phyloP scores from a whole-genome alignment of 805 yeast species.

The Candida germanica region DNA sequence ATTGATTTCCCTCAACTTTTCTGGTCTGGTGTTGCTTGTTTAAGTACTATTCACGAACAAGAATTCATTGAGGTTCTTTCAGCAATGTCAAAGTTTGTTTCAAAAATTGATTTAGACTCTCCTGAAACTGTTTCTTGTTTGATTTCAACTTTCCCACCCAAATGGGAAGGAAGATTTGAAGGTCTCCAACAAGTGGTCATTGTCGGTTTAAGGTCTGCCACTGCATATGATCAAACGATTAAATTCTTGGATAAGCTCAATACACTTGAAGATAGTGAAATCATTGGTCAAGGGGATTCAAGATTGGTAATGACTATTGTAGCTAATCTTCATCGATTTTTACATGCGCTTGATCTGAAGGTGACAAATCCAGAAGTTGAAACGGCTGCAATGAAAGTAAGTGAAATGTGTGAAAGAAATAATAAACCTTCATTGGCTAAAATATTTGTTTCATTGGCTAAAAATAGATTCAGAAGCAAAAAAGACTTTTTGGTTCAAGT shows the following conservation, averaged over 20 bases:
- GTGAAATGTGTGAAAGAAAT: slow-evolving; percentile 57
- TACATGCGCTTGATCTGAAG: slow-evolving; percentile 67
- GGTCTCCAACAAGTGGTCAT: slow-evolving; percentile 79
- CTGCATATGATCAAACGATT: slow-evolving; percentile 74
- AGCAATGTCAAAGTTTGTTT: slow-evolving; percentile 74
- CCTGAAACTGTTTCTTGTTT: slow-evolving; percentile 82
- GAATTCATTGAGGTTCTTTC: slow-evolving; percentile 88
- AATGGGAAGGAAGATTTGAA: slow-evolving; percentile 93
- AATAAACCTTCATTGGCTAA: slow-evolving; percentile 61
- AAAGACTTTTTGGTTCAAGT: slow-evolving; percentile 84
- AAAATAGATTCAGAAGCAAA: slow-evolving; percentile 81
- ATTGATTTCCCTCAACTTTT: slow-evolving; percentile 89
- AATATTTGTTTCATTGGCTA: slow-evolving; percentile 72
- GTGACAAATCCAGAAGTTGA: slow-evolving; percentile 48
- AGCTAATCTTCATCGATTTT: slow-evolving; percentile 78
- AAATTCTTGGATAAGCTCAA: slow-evolving; percentile 71
- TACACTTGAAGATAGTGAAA: slow-evolving; percentile 63
- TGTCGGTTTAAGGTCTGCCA: slow-evolving; percentile 80
- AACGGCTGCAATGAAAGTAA: slow-evolving; percentile 44
- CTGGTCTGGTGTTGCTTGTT: slow-evolving; percentile 92
- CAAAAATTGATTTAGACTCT: slow-evolving; percentile 82
- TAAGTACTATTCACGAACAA: slow-evolving; percentile 86
- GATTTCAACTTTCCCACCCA: slow-evolving; percentile 83
- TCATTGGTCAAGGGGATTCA: slow-evolving; percentile 69
- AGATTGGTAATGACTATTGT: slow-evolving; percentile 70